Base-by-base conservation (phyloP, 2,329 filamentous ascomycete species). In the Colletotrichum brevisporum region DNA sequence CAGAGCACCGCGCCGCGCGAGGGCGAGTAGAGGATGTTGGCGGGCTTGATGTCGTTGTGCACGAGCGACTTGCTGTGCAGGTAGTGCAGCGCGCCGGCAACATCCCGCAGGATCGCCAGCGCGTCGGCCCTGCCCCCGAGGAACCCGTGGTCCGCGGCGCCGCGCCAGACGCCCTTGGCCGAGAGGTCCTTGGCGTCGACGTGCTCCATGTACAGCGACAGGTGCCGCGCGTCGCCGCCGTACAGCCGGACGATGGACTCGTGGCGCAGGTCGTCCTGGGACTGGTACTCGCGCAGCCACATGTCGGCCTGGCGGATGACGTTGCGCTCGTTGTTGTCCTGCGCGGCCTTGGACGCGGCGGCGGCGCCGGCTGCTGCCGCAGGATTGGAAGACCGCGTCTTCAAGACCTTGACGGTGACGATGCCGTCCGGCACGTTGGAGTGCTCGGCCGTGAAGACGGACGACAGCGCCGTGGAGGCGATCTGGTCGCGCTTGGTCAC, bases 31-130 rank as follows among this genome's bases (percentile, higher is more conserved):
- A 90, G 79, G 63, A 90, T 89, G 70, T 90, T 90, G 71, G 84
- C 86, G 1, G 88, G 88, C 76, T 90, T 90, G 77, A 90, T 88
- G 75, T 90, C 88, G 77, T 90, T 90, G 77, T 90, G 88, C 13
- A 89, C 85, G 24, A 86, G 79, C 62, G 81, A 81, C 63, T 84
- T 83, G 56, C 80, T 79, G 76, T 90, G 88, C 41, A 90, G 81
- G 75, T 89, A 89, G 75, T 84, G 80, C 51, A 90, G 78, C 2
- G 87, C 88, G 69, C 83, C 80, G 21, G 84, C 78, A 59, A 88
- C 88, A 74, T 89, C 87, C 31, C 80, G 81, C 36, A 90, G 74
- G 56, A 90, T 89, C 18, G 84, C 83, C 61, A 80, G 58, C 6
- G 85, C 86, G 67, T 90, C 87, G 5, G 78, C 75, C 6, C 83